Percentiles rank a stretch among this genome's conserved stretches.
Evolutionary conservation across 2,329 filamentous ascomycete genomes (phyloP).

Genomic region (Hypomyces perniciosus): DNA sequence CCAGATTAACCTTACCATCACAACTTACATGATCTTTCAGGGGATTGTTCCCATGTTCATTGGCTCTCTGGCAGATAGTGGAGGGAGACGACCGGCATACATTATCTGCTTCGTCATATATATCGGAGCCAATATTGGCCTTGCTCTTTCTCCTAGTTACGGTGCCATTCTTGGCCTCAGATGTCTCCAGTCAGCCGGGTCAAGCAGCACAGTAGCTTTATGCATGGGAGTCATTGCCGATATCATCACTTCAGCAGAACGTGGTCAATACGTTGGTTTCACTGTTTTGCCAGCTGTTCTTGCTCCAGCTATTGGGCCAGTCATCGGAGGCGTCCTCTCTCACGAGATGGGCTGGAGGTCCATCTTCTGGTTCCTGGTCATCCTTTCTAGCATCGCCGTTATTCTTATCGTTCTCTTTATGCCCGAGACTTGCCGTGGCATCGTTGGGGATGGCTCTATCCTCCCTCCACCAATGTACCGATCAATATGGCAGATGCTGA

Average conservation of each 20-base stretch:
- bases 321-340: slow-evolving; percentile 53
- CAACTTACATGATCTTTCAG: slow-evolving; percentile 55
- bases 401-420: slow-evolving; percentile 42
- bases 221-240: slow-evolving; percentile 56
- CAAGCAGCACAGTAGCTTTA: slow-evolving; percentile 54
- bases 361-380: slow-evolving; percentile 58
- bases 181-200: slow-evolving; percentile 52
- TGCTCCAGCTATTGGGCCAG: slow-evolving; percentile 44
- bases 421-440: slow-evolving; percentile 45
- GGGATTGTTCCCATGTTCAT: slow-evolving; percentile 53
- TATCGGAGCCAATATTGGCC: slow-evolving; percentile 47
- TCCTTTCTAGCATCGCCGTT: slow-evolving; percentile 36
- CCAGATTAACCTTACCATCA: slow-evolving; percentile 46
- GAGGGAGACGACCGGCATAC: slow-evolving; percentile 50
- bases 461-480: slow-evolving; percentile 33
- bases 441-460: slow-evolving; percentile 49
- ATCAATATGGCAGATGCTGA: slow-evolving; percentile 28
- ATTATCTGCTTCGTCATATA: slow-evolving; percentile 48
- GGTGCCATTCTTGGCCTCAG: slow-evolving; percentile 46
- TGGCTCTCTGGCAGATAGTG: slow-evolving; percentile 49
- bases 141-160: slow-evolving; percentile 45
- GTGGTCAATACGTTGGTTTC: slow-evolving; percentile 53
- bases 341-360: slow-evolving; percentile 53
- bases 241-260: slow-evolving; percentile 54
- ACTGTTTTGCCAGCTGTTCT: slow-evolving; percentile 44